Evolutionary conservation across 352 stramenopile genomes (phyloP), one percentile per base, ranked within the genome.

Genomic region (Globisporangium acanthophoron): DNA sequence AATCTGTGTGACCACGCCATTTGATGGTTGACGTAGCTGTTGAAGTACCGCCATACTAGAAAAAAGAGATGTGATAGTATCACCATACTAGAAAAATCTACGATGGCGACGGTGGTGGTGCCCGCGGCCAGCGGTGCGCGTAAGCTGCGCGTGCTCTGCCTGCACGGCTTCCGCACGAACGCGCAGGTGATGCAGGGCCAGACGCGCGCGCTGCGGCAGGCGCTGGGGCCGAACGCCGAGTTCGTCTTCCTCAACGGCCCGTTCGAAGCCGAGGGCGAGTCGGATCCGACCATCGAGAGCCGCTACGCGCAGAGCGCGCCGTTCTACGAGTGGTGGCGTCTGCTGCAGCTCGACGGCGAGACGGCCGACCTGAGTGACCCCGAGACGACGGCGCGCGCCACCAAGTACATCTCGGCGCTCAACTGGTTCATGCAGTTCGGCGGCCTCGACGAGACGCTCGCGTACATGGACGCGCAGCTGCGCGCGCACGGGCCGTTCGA

Each of bases 131-230:
- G 8, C 35, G 7, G 11, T 8, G 37, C 37, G 33, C 33, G 33
- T 3, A 74, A 73, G 54, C 71, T 82, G 24, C 71, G 73, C 15
- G 70, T 80, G 52, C 50, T 83, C n/a, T 83, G 73, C 39, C 58
- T 83, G 18, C 75, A 85, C 52, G 75, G 75, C 20, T 85, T 77
- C 57, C 75, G 75, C 29, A 82, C 73, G 18, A 85, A 85, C 58
- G 54, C 54, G 31, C 41, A 69, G 41, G 69, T 85, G 46, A 82
- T 85, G 73, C 37, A 66, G 45, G 60, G 70, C 48, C 75, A 85
- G 52, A 73, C 65, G 12, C 72, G 70, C 12, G 71, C 64, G 2
- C 59, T 85, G 64, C 75, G 69, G 37, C 50, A 56, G 8, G 64
- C 53, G 29, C 51, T 82, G 11, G 70, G 72, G 7, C 27, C 56